Base-by-base conservation (phyloP, 1,284 basidiomycete species). In the Ceratobasidium sp. region DNA sequence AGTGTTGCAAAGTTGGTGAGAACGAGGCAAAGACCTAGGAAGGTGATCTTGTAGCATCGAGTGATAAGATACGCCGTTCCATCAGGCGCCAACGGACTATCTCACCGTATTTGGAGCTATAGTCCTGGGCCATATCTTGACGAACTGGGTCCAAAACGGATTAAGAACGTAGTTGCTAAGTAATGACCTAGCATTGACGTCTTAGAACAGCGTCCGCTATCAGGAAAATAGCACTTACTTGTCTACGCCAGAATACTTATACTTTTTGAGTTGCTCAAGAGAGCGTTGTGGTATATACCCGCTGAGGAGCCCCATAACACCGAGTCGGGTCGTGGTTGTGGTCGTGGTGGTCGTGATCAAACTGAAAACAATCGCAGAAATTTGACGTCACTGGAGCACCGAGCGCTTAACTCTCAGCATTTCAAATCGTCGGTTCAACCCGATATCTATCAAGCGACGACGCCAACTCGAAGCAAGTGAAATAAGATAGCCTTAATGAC, bases 101-200 rank as follows among this genome's bases (percentile, higher is more conserved):
- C 91, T 79, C 81, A 97, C 96, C 68, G 91, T 89, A 86, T 99
- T 99, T 2, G 98, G 98, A 0, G 98, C 97, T 25, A 99, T 87
- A 64, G 85, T 91, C 68, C 88, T 87, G 0, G 97, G 98, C 90
- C 97, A 98, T 46, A 96, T 87, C 17, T 91, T 94, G 67, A 99
- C 95, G 79, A 99, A 91, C 92, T 93, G 94, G 78, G 89, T 96
- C 97, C 97, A 99, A 85, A 94, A 99, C 0, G 95, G 96, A 70
- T 91, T 91, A 76, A 99, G 88, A 46, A 98, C 85, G 84, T 95
- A 93, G 83, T 90, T 88, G 56, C 95, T 95, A 1, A 92, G 81
- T 43, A 93, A 80, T 2, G 94, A 95, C 83, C 93, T 95, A 78
- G 13, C 19, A 19, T 32, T 43, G 25, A 17, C n/a, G 25, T 49